A percentile compares a stretch with the other conserved stretches of the same genome.
Conservation (phyloP, 208 protist genomes). For the Paratrypanosoma confusum region DNA sequence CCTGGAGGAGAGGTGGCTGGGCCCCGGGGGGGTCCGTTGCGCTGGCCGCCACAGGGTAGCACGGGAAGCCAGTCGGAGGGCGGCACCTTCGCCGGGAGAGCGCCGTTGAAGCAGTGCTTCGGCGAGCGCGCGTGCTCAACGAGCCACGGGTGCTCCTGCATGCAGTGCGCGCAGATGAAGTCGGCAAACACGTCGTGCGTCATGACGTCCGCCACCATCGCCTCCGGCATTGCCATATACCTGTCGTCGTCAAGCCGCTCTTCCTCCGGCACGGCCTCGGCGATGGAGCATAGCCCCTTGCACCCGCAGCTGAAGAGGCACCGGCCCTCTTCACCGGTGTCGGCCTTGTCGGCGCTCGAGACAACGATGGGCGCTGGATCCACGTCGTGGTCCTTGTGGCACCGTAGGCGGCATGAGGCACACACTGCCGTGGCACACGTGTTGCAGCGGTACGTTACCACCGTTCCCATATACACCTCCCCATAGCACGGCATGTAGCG, state of each 20-base stretch:
- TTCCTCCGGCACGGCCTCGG: conserved; percentile 25
- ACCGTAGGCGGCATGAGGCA: conserved; percentile 64
- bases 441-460: conserved; percentile 50
- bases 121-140: conserved; percentile 40
- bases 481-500: conserved; percentile 68
- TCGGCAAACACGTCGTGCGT: conserved; percentile 71
- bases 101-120: conserved; percentile 40
- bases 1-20: too few relatives aligned
- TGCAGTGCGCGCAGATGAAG: conserved; percentile 65
- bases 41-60: conserved; percentile 22
- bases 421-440: conserved; percentile 69
- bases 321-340: conserved; percentile 27
- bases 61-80: conserved; percentile 10
- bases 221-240: conserved; percentile 23
- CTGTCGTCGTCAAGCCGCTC: conserved; percentile 25
- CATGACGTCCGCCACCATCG: conserved; percentile 43
- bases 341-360: conserved; percentile 27
- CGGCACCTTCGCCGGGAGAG: conserved; percentile 27
- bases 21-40: too few relatives aligned
- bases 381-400: conserved; percentile 68
- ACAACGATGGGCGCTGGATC: conserved; percentile 17
- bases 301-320: conserved; percentile 71
- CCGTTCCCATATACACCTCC: conserved; percentile 53
- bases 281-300: conserved; percentile 46
- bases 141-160: conserved; percentile 77